phyloP scores from a whole-genome alignment of 1,139 yeast species.

The Pichia sp. region DNA sequence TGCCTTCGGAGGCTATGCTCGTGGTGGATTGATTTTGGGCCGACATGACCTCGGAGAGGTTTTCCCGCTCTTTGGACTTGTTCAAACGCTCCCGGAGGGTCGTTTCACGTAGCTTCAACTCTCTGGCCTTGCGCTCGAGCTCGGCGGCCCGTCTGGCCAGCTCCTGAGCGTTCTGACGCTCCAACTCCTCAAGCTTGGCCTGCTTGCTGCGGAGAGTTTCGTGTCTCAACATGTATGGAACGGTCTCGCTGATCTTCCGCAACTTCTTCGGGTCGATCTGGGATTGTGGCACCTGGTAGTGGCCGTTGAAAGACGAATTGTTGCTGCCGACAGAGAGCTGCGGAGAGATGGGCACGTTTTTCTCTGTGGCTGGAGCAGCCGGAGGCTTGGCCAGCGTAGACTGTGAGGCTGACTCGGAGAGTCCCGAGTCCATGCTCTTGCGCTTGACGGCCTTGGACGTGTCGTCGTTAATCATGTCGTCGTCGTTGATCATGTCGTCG shows the following conservation, averaged over 20 bases:
- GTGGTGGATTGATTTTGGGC: neutral
- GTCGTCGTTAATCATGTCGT: conserved; percentile 6
- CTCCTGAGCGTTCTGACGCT: conserved; percentile 71
- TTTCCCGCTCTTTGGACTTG: neutral
- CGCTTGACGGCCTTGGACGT: conserved; percentile 7
- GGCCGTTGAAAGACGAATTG: conserved; percentile 13
- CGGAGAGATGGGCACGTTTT: conserved; percentile 29
- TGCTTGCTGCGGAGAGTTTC: conserved; percentile 71
- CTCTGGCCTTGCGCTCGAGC: conserved; percentile 70
- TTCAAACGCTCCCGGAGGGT: conserved; percentile 40
- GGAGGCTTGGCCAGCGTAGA: conserved; percentile 54
- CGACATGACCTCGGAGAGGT: neutral
- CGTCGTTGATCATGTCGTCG: neutral
- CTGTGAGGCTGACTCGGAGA: conserved; percentile 37
- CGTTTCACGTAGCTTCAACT: conserved; percentile 62
- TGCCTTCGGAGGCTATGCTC: neutral
- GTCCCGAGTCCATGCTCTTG: conserved; percentile 31
- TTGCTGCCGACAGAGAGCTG: conserved; percentile 22
- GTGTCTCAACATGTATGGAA: conserved; percentile 73
- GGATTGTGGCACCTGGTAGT: conserved; percentile 31
- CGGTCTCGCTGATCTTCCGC: conserved; percentile 74
- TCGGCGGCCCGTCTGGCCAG: conserved; percentile 69
- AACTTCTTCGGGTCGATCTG: conserved; percentile 56
- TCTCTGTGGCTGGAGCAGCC: conserved; percentile 1
- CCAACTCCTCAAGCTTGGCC: conserved; percentile 72